A percentile compares a stretch with the other conserved stretches of the same genome.
Conservation (phyloP, 441 rosid genomes). For the Adansonia grandidieri region DNA sequence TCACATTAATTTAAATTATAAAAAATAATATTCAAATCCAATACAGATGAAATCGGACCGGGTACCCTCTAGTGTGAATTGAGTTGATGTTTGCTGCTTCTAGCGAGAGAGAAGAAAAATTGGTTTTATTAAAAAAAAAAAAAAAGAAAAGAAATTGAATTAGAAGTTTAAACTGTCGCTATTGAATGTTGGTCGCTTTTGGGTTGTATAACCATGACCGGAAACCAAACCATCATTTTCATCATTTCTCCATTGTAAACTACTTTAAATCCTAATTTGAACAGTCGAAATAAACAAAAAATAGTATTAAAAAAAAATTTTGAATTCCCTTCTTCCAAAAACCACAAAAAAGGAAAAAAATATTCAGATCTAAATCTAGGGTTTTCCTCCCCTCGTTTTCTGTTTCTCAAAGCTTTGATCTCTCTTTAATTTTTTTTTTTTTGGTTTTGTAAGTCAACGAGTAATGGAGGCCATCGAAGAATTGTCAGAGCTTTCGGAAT, state of each 20-base stretch:
- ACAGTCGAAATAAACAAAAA: neutral
- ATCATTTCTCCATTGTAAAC: neutral
- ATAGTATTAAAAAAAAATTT: neutral
- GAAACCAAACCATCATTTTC: conserved; percentile 18
- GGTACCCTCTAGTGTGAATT: too few species aligned
- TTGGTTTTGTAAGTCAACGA: neutral
- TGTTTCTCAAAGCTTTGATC: conserved; percentile 10
- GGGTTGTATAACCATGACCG: neutral
- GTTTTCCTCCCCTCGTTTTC: too few species aligned
- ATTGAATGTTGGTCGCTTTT: neutral
- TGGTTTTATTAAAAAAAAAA: too few species aligned
- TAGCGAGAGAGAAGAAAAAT: too few species aligned
- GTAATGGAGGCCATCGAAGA: conserved; percentile 95
- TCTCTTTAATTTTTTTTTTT: neutral
- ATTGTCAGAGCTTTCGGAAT: conserved; percentile 71
- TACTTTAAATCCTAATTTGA: conserved; percentile 1
- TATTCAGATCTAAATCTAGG: conserved; percentile 13
- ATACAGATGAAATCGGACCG: too few species aligned
- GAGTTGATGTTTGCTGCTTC: too few species aligned
- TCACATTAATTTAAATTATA: too few species aligned
- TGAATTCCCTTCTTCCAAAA: conserved; percentile 7
- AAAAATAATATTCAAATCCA: too few species aligned
- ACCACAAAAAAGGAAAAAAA: neutral
- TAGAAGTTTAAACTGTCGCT: too few species aligned
- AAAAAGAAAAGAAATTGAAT: too few species aligned